Percentiles rank a stretch among this genome's conserved stretches.
These are phyloP conservation scores for Pythium aristosporum DNA, from an alignment of 352 stramenopile genomes.

Conservation along the genomic window DNA sequence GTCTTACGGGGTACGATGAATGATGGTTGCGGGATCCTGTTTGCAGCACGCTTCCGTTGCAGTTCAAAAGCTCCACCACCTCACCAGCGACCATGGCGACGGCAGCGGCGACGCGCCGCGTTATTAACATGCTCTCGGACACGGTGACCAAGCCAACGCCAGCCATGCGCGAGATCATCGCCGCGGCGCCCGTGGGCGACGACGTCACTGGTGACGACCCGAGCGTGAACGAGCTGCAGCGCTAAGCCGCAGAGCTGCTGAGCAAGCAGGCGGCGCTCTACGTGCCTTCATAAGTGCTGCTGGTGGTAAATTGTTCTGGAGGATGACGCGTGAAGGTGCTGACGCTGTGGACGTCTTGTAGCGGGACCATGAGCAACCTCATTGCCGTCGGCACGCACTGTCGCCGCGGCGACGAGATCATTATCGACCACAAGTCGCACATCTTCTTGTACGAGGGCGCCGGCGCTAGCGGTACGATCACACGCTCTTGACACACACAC, in stretches of 20 bases:
- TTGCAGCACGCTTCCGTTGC: background rate
- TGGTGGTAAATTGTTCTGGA: background rate
- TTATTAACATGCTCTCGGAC: slow-evolving; percentile 95
- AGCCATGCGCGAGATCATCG: slow-evolving; percentile 92
- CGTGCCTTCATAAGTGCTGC: slow-evolving; percentile 86
- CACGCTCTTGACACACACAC: background rate
- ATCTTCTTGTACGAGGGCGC: slow-evolving; percentile 97
- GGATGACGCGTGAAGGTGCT: background rate
- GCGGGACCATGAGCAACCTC: slow-evolving; percentile 98
- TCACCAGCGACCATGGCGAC: slow-evolving; percentile 13
- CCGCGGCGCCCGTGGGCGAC: slow-evolving; percentile 72
- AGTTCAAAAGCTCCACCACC: background rate
- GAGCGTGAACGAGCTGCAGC: slow-evolving; percentile 93
- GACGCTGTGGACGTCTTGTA: slow-evolving; percentile 19
- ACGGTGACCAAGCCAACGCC: slow-evolving; percentile 94
- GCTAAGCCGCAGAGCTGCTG: slow-evolving; percentile 89
- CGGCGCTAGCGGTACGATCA: slow-evolving; percentile 68
- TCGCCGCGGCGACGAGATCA: slow-evolving; percentile 91
- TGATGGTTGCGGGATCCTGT: background rate
- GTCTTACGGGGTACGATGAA: no score
- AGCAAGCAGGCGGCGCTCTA: slow-evolving; percentile 95
- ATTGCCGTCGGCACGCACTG: slow-evolving; percentile 94
- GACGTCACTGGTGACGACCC: slow-evolving; percentile 89
- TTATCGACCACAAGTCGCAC: slow-evolving; percentile 94
- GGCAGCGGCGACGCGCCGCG: slow-evolving; percentile 16